Evolutionary conservation across 176 grass and related monocot genomes (phyloP).

Genomic region (Aegilops sharonensis): DNA sequence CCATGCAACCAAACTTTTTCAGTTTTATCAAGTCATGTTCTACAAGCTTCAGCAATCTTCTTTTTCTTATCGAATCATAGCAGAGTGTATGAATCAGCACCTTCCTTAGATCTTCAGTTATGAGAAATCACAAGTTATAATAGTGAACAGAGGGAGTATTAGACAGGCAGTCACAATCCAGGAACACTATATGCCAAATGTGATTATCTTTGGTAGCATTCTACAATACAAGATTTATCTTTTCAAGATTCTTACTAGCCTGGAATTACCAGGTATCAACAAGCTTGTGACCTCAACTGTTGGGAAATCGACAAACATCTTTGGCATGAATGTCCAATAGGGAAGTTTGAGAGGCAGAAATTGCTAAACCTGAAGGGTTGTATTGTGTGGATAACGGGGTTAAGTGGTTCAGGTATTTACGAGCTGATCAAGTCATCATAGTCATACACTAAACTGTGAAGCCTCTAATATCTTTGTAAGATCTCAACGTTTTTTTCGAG

Average conservation of each 20-base stretch:
- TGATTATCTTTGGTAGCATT: neutral
- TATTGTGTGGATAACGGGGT: slow-evolving; percentile 79
- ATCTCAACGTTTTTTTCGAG: neutral
- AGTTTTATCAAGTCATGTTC: neutral
- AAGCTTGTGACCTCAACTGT: slow-evolving; percentile 38
- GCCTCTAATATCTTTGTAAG: neutral
- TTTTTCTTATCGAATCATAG: neutral
- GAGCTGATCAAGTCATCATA: neutral
- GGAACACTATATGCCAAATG: neutral
- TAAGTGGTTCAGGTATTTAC: slow-evolving; percentile 72
- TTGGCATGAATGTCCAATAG: slow-evolving; percentile 72
- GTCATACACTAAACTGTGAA: neutral
- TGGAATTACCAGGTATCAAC: slow-evolving; percentile 9
- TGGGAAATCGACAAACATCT: slow-evolving; percentile 59
- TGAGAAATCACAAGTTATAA: neutral
- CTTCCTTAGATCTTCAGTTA: neutral
- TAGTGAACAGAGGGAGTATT: too few species aligned
- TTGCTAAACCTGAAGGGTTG: slow-evolving; percentile 76
- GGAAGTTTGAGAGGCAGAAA: slow-evolving; percentile 45
- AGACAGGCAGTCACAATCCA: neutral
- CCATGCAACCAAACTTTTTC: neutral
- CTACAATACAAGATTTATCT: neutral
- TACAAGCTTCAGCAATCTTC: neutral
- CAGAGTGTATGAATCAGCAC: neutral
- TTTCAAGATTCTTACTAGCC: neutral